A percentile compares a stretch with the other conserved stretches of the same genome.
These are phyloP conservation scores for Beauveria brongniartii DNA, from an alignment of 2,329 filamentous ascomycete genomes.

Conservation along the genomic window DNA sequence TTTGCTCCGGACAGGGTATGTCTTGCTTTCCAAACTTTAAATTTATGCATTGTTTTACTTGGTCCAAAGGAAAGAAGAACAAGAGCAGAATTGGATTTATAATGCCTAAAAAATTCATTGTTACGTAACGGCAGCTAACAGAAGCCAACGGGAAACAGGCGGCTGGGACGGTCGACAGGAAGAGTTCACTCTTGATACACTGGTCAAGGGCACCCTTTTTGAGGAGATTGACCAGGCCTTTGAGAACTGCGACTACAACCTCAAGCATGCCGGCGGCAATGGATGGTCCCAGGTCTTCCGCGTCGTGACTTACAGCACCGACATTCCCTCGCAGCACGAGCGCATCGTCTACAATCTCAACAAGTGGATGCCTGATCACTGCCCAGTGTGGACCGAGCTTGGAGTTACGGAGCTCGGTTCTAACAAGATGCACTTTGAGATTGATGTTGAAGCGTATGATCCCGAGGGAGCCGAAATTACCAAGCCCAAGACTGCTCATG, in stretches of 20 bases:
- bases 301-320: constrained; percentile 37
- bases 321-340: constrained; percentile 25
- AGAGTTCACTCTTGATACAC: background rate
- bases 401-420: constrained; percentile 39
- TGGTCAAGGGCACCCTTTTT: constrained; percentile 20
- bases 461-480: constrained; percentile 19
- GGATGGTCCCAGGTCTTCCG: constrained; percentile 48
- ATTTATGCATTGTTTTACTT: background rate
- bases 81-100: too few relatives aligned
- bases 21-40: background rate
- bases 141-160: background rate
- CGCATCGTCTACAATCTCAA: constrained; percentile 39
- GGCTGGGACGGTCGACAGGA: background rate
- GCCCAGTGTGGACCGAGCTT: constrained; percentile 46
- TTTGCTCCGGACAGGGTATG: constrained; percentile 38
- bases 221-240: constrained; percentile 46
- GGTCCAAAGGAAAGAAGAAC: too few relatives aligned
- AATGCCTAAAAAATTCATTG: background rate
- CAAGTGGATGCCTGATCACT: constrained; percentile 43
- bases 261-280: constrained; percentile 45
- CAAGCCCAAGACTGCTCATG: background rate
- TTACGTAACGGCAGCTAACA: background rate
- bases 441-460: constrained; percentile 46
- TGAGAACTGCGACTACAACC: constrained; percentile 42
- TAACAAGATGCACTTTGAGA: constrained; percentile 48